phyloP scores from a whole-genome alignment of 1,284 basidiomycete genomes.

The Sporisorium exsertum region DNA sequence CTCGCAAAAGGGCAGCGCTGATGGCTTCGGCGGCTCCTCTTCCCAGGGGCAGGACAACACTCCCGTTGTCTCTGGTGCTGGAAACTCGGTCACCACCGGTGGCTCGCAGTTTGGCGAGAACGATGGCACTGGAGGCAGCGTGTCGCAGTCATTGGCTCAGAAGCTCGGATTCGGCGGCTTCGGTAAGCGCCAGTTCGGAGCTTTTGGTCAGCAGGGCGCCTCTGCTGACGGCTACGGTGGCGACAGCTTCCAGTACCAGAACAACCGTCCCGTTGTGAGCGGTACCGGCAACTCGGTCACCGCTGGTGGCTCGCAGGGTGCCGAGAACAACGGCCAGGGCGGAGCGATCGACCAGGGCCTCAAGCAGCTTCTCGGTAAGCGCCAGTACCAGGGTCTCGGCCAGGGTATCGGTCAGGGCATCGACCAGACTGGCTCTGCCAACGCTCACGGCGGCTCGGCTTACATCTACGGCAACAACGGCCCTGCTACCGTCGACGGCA shows the following conservation, averaged over 20 bases:
- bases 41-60: slow-evolving; percentile 23
- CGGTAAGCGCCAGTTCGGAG: slow-evolving; percentile 25
- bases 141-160: slow-evolving; percentile 20
- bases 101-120: slow-evolving; percentile 28
- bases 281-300: slow-evolving; percentile 33
- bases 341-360: slow-evolving; percentile 26
- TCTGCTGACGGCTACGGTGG: slow-evolving; percentile 29
- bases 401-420: slow-evolving; percentile 39
- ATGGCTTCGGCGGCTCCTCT: slow-evolving; percentile 25
- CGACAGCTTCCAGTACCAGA: slow-evolving; percentile 24
- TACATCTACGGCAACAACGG: slow-evolving; percentile 30
- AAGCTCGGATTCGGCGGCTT: slow-evolving; percentile 27
- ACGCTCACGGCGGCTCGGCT: slow-evolving; percentile 30
- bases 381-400: slow-evolving; percentile 35
- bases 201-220: slow-evolving; percentile 23
- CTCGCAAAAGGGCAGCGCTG: slow-evolving; percentile 20
- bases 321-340: slow-evolving; percentile 37
- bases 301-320: slow-evolving; percentile 26
- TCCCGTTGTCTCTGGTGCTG: slow-evolving; percentile 25
- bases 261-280: slow-evolving; percentile 34
- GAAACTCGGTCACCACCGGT: slow-evolving; percentile 35
- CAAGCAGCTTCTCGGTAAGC: slow-evolving; percentile 29
- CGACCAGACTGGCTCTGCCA: slow-evolving; percentile 29
- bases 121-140: slow-evolving; percentile 23
- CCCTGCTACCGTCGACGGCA: slow-evolving; percentile 24